Evolutionary conservation across 768 basidiomycete genomes (phyloP).

Genomic region (Neoboletus subvelutipes): DNA sequence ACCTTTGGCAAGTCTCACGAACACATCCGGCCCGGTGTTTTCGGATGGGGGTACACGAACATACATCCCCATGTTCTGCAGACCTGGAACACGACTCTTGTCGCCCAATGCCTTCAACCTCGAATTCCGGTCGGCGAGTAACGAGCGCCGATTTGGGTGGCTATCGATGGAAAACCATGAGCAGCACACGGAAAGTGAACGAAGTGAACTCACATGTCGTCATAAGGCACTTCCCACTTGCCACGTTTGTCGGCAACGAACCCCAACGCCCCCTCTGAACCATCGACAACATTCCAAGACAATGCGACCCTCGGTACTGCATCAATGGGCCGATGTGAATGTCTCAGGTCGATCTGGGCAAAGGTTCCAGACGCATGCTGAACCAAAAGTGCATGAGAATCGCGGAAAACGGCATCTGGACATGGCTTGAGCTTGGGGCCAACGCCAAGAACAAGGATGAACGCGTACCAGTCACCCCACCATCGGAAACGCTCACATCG

Average conservation of each 20-base stretch:
- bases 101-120: slow-evolving; percentile 63
- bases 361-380: slow-evolving; percentile 76
- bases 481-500: slow-evolving; percentile 60
- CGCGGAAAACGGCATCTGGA: slow-evolving; percentile 66
- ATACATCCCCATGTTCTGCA: slow-evolving; percentile 61
- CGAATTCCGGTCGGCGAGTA: slow-evolving; percentile 30
- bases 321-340: slow-evolving; percentile 63
- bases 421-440: neutral
- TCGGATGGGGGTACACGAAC: slow-evolving; percentile 12
- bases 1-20: slow-evolving; percentile 59
- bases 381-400: slow-evolving; percentile 71
- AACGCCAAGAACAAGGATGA: neutral
- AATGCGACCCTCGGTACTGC: slow-evolving; percentile 60
- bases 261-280: slow-evolving; percentile 52
- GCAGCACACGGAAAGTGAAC: neutral
- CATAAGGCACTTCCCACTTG: slow-evolving; percentile 71
- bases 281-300: slow-evolving; percentile 54
- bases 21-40: slow-evolving; percentile 37
- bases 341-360: slow-evolving; percentile 73
- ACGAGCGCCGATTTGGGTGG: slow-evolving; percentile 32
- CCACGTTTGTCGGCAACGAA: slow-evolving; percentile 60
- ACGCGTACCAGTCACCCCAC: slow-evolving; percentile 68
- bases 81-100: slow-evolving; percentile 43
- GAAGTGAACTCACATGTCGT: slow-evolving; percentile 62
- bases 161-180: slow-evolving; percentile 28